Evolutionary conservation across 2,329 filamentous ascomycete species (phyloP).

Genomic region (Didymella glomerata): DNA sequence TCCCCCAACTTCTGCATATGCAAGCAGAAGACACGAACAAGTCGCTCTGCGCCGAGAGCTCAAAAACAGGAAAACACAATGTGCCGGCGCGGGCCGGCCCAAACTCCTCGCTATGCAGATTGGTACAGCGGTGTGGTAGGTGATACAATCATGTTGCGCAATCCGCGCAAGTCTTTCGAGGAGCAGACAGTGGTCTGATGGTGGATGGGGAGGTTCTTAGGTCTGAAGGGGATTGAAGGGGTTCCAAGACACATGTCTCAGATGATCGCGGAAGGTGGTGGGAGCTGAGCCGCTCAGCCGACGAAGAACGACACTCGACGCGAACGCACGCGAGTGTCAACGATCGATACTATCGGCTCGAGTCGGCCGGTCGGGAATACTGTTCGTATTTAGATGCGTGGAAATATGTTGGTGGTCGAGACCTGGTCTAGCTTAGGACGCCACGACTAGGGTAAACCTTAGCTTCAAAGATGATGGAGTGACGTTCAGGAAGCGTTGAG

Average conservation of each 20-base stretch:
- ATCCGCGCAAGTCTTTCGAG: constrained; percentile 5
- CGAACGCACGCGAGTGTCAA: constrained; percentile 1
- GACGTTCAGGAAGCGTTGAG: constrained; percentile 35
- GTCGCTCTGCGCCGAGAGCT: constrained; percentile 32
- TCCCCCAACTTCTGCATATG: constrained; percentile 8
- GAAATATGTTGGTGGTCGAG: constrained; percentile 28
- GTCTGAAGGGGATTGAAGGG: background rate
- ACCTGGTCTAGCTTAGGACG: constrained; percentile 33
- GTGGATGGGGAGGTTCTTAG: constrained; percentile 1
- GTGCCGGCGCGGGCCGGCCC: constrained; percentile 12
- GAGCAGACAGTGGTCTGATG: background rate
- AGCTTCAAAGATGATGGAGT: constrained; percentile 24
- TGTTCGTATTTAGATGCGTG: constrained; percentile 22
- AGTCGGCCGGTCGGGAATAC: constrained; percentile 8
- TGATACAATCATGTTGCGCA: constrained; percentile 20
- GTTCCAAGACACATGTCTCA: constrained; percentile 27
- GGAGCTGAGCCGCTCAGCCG: constrained; percentile 23
- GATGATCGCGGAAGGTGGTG: constrained; percentile 20
- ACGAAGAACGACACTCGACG: constrained; percentile 2
- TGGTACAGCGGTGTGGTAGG: constrained; percentile 29
- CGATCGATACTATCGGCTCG: constrained; percentile 6
- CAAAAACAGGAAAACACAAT: constrained; percentile 25
- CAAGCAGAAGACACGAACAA: constrained; percentile 13
- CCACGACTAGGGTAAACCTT: constrained; percentile 29
- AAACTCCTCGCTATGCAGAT: constrained; percentile 49